Base-by-base conservation (phyloP, 768 basidiomycete species). In the Termitomyces sp. region DNA sequence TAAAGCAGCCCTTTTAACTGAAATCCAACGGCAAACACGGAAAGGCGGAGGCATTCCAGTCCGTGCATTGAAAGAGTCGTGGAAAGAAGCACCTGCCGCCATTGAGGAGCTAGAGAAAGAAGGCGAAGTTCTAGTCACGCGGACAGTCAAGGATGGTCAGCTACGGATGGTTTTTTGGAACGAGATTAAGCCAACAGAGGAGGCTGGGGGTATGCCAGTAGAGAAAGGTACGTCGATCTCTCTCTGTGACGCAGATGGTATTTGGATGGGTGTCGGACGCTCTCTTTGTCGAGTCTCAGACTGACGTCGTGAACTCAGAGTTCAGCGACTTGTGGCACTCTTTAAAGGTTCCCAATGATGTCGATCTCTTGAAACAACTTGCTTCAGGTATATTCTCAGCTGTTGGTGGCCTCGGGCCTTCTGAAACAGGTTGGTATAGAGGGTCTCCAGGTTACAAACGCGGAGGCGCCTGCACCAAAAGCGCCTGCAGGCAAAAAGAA, bases 21-120 rank as follows among this genome's bases (percentile, higher is more conserved):
- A 95, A 69, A 92, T 97, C 39, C 91, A 93, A 67, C 85, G 89
- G 1, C 86, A 91, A 65, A 90, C 91, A 2, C 84, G 86, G 31
- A 88, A 87, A 64, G 93, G 92, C 12, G 89, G 91, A 2, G 93
- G 93, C 3, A 84, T 96, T 33, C 84, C 91, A 15, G 88, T 96
- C 33, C 85, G 91, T 20, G 80, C 85, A 1, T 75, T 97, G 44
- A 93, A 95, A 67, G 93, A 96, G 69, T 88, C 90, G 15, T 97
- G 94, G 93, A 89, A 91, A 65, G 90, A 91, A 63, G 90, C 93
- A 0, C 87, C 88, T 1, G 75, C 79, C 46, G 91, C 89, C 0
- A 87, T 95, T 46, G 91, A 94, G 68, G 91, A 95, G 70, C 78
- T 95, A n/a, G 92, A 93, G 70, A 83, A 89, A 67, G 89, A 91